Evolutionary conservation across 2,329 filamentous ascomycete genomes (phyloP), one percentile per base, ranked within the genome.

Genomic region (Penicillium sp.): DNA sequence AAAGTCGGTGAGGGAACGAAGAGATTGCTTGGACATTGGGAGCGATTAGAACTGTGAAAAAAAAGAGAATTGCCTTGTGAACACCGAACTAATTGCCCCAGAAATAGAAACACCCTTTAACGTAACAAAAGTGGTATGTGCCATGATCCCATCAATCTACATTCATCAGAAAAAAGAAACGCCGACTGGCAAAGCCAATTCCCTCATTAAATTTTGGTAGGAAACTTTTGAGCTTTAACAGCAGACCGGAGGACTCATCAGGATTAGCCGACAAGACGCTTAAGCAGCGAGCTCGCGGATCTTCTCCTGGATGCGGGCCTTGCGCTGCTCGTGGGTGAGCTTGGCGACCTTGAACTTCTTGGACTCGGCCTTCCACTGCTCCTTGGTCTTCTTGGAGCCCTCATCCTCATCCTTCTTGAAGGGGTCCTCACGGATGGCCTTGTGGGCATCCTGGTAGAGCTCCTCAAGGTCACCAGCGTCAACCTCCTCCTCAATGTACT

Each of bases 381-480:
- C 93, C 89, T 97, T 97, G 83, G 80, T 83, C 91, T 97, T 97
- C 88, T 96, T 92, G 81, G 89, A 81, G 52, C 77, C 89, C 52
- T 84, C 87, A 39, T 82, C 79, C 63, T 86, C 83, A 67, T 81
- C 84, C 88, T 96, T 96, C 89, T 96, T 96, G 86, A 89, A 96
- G 74, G 94, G 94, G 79, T 99, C 91, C 83, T 92, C 93, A 66
- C 94, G 92, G 85, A 99, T 99, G 75, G 89, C 88, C 79, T 90
- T 88, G 87, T 99, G 94, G 64, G 92, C 94, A 77, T 97, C 91
- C 60, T 84, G 78, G 87, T 97, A 99, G 69, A 97, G 79, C 74
- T 99, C 94, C 90, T 99, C 94, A 58, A 99, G 86, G 71, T 90
- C 91, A 73, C 97, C 94, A 63, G 94, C 92, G 84, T 97, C 93